A percentile compares a stretch with the other conserved stretches of the same genome.
phyloP scores from a whole-genome alignment of 768 basidiomycete genomes.

The Kwoniella sp. region DNA sequence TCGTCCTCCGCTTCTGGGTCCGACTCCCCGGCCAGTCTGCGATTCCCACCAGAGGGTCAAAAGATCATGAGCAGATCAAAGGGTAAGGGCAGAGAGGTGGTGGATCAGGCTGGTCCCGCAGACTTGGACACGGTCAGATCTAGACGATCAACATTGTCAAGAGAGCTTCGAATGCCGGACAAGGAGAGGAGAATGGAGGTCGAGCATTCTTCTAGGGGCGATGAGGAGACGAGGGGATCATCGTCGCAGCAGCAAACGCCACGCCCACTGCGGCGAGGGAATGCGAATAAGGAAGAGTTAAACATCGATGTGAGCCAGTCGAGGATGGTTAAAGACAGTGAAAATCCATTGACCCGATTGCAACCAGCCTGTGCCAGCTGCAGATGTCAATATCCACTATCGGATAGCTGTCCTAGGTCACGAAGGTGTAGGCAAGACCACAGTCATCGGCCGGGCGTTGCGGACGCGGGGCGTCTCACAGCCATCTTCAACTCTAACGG shows the following conservation, averaged over 20 bases:
- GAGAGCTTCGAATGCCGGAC: not conserved
- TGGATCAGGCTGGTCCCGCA: not conserved
- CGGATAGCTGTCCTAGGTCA: slow-evolving; percentile 72
- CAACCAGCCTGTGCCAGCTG: too few species aligned
- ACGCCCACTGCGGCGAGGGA: too few species aligned
- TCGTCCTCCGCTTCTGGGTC: slow-evolving; percentile 16
- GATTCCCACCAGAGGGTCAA: slow-evolving; percentile 5
- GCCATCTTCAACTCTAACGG: slow-evolving; percentile 12
- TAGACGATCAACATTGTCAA: slow-evolving; percentile 27
- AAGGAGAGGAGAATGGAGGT: not conserved
- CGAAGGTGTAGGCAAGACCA: slow-evolving; percentile 76
- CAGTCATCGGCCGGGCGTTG: slow-evolving; percentile 71
- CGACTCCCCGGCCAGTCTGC: slow-evolving; percentile 13
- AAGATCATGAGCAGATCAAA: not conserved
- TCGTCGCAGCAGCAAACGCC: too few species aligned
- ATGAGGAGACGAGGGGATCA: too few species aligned
- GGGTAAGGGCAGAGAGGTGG: too few species aligned
- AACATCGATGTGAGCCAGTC: too few species aligned
- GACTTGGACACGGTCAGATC: slow-evolving; percentile 3
- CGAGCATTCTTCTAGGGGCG: too few species aligned
- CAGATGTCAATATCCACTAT: slow-evolving; percentile 19
- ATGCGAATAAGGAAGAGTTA: too few species aligned
- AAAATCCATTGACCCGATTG: too few species aligned
- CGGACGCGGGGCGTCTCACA: slow-evolving; percentile 54
- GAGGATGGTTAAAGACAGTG: too few species aligned